Percentiles rank a stretch among this genome's conserved stretches.
Evolutionary conservation across 139 green algal species (phyloP).

Genomic region (Nannochloris sp.): DNA sequence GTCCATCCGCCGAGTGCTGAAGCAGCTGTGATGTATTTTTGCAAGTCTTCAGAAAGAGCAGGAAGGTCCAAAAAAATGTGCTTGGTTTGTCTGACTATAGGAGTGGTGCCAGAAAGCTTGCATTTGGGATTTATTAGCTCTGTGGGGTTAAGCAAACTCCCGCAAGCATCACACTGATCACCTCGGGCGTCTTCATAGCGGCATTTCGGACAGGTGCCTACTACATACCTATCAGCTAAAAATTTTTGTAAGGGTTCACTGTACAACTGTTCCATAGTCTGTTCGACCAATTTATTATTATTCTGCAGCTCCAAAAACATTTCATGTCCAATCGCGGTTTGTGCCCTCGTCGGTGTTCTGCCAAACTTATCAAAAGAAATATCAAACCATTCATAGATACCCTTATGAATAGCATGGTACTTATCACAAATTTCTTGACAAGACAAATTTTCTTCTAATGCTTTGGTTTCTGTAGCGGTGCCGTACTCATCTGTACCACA

Average conservation of each 20-base stretch:
- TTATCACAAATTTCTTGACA: slow-evolving; percentile 95
- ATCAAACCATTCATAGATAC: slow-evolving; percentile 96
- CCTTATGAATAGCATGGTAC: slow-evolving; percentile 91
- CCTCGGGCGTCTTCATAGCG: slow-evolving; percentile 77
- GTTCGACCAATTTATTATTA: slow-evolving; percentile 42
- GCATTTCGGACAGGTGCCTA: slow-evolving; percentile 92
- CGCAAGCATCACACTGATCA: slow-evolving; percentile 91
- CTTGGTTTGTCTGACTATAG: slow-evolving; percentile 62
- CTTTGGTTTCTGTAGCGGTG: slow-evolving; percentile 97
- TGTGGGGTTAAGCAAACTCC: slow-evolving; percentile 84
- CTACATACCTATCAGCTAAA: slow-evolving; percentile 91
- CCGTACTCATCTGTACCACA: slow-evolving; percentile 99
- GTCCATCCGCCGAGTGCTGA: slow-evolving; percentile 69
- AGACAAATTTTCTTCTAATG: slow-evolving; percentile 88
- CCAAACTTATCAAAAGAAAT: slow-evolving; percentile 94
- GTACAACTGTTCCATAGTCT: slow-evolving; percentile 85
- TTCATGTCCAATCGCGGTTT: slow-evolving; percentile 63
- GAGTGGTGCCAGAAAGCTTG: slow-evolving; percentile 70
- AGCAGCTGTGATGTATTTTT: slow-evolving; percentile 63
- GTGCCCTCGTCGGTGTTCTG: slow-evolving; percentile 74
- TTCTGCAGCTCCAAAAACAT: slow-evolving; percentile 55
- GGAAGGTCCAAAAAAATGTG: slow-evolving; percentile 97
- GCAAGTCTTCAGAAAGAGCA: slow-evolving; percentile 53
- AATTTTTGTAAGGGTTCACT: slow-evolving; percentile 78
- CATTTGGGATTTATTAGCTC: slow-evolving; percentile 89